Evolutionary conservation across 768 basidiomycete genomes (phyloP).

Genomic region (Tylopilus cervinicoccineus): DNA sequence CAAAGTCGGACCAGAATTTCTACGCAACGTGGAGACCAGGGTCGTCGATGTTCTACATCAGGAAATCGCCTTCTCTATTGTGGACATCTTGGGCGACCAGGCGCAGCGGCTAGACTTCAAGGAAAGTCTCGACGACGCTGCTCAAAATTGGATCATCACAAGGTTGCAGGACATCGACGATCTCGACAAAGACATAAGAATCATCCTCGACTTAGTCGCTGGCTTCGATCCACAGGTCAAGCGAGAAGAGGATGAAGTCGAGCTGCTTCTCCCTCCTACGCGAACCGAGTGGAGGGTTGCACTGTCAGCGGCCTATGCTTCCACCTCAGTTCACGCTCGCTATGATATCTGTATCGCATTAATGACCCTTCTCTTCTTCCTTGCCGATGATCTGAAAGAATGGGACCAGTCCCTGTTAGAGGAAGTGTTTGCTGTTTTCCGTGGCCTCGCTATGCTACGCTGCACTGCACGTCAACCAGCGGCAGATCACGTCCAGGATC

Average conservation of each 20-base stretch:
- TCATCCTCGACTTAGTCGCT: constrained; percentile 65
- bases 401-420: constrained; percentile 66
- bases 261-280: constrained; percentile 46
- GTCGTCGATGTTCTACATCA: constrained; percentile 66
- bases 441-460: constrained; percentile 72
- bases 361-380: constrained; percentile 65
- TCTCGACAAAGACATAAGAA: constrained; percentile 51
- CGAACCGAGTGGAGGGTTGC: constrained; percentile 61
- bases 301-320: constrained; percentile 59
- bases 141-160: constrained; percentile 57
- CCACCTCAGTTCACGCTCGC: constrained; percentile 62
- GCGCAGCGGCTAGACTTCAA: constrained; percentile 49
- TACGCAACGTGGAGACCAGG: constrained; percentile 54
- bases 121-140: constrained; percentile 56
- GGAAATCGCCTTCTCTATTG: constrained; percentile 73
- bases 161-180: constrained; percentile 55
- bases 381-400: constrained; percentile 54
- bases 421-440: constrained; percentile 75
- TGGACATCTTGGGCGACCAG: constrained; percentile 70
- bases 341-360: constrained; percentile 71
- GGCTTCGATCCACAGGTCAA: constrained; percentile 70
- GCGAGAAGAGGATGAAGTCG: constrained; percentile 69
- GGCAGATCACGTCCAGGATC: constrained; percentile 31
- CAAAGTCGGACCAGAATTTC: constrained; percentile 54
- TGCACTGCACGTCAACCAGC: constrained; percentile 57